Conservation (phyloP, 73 alveolate genomes). For the Paramecium bursaria region DNA sequence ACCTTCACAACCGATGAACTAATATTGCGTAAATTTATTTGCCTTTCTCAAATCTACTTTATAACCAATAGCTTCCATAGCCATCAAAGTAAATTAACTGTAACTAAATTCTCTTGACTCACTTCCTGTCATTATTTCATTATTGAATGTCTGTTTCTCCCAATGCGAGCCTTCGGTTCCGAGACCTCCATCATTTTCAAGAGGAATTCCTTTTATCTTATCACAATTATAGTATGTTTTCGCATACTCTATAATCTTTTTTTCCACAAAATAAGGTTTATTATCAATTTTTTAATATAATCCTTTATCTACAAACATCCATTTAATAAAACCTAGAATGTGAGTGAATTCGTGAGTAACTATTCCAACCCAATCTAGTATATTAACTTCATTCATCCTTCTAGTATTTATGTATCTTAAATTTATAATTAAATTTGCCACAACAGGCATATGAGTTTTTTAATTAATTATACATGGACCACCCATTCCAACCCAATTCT, state of each 20-base stretch:
- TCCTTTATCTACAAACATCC: too few species aligned
- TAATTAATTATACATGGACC: too few species aligned
- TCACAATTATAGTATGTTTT: background rate
- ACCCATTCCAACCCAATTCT: too few species aligned
- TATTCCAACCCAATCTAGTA: too few species aligned
- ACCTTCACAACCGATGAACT: slow-evolving; percentile 8
- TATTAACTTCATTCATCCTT: too few species aligned
- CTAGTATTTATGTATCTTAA: too few species aligned
- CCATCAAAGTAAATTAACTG: slow-evolving; percentile 52
- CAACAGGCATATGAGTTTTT: too few species aligned
- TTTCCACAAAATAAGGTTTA: too few species aligned
- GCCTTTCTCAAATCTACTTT: slow-evolving; percentile 1
- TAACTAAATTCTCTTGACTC: slow-evolving; percentile 1
- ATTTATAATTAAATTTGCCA: too few species aligned
- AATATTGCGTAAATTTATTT: background rate
- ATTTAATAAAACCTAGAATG: too few species aligned
- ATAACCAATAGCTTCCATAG: slow-evolving; percentile 16
- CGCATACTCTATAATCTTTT: slow-evolving; percentile 36
- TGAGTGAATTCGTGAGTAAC: too few species aligned
- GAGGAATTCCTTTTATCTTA: slow-evolving; percentile 9
- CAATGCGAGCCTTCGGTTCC: slow-evolving; percentile 44
- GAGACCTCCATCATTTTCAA: slow-evolving; percentile 70
- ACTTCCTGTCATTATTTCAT: slow-evolving; percentile 69
- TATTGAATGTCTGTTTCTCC: slow-evolving; percentile 55
- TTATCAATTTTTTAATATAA: too few species aligned